These are phyloP conservation scores for Neonectria punicea DNA, from an alignment of 2,329 filamentous ascomycete species.

Conservation along the genomic window DNA sequence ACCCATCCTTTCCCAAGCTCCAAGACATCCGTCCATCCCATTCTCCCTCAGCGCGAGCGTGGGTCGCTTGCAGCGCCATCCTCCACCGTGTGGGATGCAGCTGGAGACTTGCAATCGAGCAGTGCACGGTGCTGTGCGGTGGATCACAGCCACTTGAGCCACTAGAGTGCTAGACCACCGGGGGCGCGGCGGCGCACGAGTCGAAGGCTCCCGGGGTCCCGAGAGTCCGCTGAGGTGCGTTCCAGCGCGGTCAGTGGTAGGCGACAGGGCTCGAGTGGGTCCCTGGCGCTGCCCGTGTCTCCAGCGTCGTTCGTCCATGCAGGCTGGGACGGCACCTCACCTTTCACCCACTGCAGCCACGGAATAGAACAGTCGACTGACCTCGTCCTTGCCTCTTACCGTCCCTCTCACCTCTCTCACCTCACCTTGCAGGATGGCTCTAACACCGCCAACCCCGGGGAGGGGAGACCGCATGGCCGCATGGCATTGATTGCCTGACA, in stretches of 20 bases:
- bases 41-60: not conserved
- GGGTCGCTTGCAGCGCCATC: not conserved
- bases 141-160: not conserved
- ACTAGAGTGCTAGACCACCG: not conserved
- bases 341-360: not conserved
- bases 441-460: not conserved
- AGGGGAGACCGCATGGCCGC: conserved; percentile 1
- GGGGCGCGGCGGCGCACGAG: not conserved
- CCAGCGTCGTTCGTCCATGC: conserved; percentile 2
- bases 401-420: not conserved
- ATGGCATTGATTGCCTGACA: not conserved
- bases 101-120: not conserved
- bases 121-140: conserved; percentile 1
- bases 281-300: conserved; percentile 4
- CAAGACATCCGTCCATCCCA: not conserved
- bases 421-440: not conserved
- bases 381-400: not conserved
- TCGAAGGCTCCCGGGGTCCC: conserved; percentile 2
- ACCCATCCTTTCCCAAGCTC: not conserved
- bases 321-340: not conserved
- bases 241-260: conserved; percentile 33
- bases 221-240: conserved; percentile 17
- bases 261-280: conserved; percentile 21
- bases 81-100: not conserved
- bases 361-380: not conserved